phyloP scores from a whole-genome alignment of 2,329 filamentous ascomycete genomes.

The Colletotrichum liriopes region DNA sequence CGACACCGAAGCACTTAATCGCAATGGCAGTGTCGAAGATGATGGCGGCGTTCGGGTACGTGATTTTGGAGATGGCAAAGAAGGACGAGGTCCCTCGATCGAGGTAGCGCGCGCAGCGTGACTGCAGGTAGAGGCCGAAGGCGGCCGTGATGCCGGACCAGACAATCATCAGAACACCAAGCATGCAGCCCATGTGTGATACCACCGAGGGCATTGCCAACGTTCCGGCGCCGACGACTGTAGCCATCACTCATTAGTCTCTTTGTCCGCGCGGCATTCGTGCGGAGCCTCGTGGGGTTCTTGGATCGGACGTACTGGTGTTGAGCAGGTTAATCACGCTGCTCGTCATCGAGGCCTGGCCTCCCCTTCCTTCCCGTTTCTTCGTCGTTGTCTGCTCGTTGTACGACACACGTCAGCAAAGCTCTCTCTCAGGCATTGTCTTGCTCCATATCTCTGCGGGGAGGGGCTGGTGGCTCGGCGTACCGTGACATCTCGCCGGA shows the following conservation, averaged over 20 bases:
- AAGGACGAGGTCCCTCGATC: conserved; percentile 92
- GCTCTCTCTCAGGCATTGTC: background rate
- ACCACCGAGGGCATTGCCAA: conserved; percentile 96
- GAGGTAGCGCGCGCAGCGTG: conserved; percentile 92
- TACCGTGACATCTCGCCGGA: conserved; percentile 44
- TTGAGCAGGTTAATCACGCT: conserved; percentile 97
- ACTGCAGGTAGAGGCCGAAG: conserved; percentile 95
- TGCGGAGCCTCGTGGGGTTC: background rate
- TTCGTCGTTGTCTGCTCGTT: conserved; percentile 66
- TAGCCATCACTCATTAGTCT: conserved; percentile 39
- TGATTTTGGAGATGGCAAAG: conserved; percentile 96
- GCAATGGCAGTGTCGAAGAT: conserved; percentile 97
- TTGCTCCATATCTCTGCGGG: background rate
- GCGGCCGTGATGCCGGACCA: conserved; percentile 93
- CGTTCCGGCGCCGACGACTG: conserved; percentile 93
- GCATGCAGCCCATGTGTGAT: conserved; percentile 93
- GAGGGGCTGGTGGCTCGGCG: conserved; percentile 9
- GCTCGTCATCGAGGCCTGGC: conserved; percentile 89
- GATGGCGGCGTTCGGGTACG: conserved; percentile 95
- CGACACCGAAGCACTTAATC: conserved; percentile 98
- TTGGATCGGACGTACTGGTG: conserved; percentile 78
- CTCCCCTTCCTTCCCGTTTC: conserved; percentile 83
- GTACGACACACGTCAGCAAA: conserved; percentile 28
- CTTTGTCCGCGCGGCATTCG: background rate
- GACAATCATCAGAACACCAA: conserved; percentile 87